Percentiles rank a stretch among this genome's conserved stretches.
Evolutionary conservation across 1,139 yeast genomes (phyloP).

Genomic region (Kurtzmaniella quercitrusa): DNA sequence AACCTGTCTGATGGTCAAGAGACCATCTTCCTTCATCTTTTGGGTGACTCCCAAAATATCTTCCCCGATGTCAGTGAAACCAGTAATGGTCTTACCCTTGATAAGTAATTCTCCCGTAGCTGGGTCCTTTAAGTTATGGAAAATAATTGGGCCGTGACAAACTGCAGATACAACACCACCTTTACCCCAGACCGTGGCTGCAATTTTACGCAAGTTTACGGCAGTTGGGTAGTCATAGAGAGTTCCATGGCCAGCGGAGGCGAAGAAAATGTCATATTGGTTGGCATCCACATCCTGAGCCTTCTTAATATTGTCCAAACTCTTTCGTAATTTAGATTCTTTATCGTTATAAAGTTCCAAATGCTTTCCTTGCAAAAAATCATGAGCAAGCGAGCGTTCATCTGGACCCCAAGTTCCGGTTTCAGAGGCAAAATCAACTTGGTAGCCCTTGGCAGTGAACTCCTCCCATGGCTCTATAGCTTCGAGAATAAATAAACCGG

Average conservation of each 20-base stretch:
- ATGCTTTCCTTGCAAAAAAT: constrained; percentile 43
- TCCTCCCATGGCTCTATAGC: constrained; percentile 54
- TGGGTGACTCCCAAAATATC: constrained; percentile 30
- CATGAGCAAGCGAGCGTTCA: constrained; percentile 42
- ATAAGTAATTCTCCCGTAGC: constrained; percentile 41
- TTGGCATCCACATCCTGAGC: constrained; percentile 41
- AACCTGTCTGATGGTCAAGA: constrained; percentile 32
- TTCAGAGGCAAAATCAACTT: constrained; percentile 55
- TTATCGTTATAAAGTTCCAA: constrained; percentile 31
- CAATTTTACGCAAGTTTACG: constrained; percentile 39
- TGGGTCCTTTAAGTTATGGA: constrained; percentile 40
- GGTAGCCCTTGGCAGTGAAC: constrained; percentile 43
- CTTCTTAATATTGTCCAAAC: constrained; percentile 31
- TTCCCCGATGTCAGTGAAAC: constrained; percentile 59
- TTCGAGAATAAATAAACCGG: constrained; percentile 55
- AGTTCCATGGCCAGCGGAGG: constrained; percentile 67
- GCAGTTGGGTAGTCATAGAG: constrained; percentile 55
- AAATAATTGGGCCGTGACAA: constrained; percentile 63
- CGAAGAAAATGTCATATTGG: constrained; percentile 53
- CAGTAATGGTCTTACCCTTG: constrained; percentile 53
- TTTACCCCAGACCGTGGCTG: constrained; percentile 40
- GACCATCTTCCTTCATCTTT: constrained; percentile 26
- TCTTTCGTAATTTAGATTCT: constrained; percentile 32
- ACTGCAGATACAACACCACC: constrained; percentile 60
- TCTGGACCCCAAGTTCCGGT: constrained; percentile 53